Base-by-base conservation (phyloP, 2,329 filamentous ascomycete species). In the Colletotrichum echinochloae region DNA sequence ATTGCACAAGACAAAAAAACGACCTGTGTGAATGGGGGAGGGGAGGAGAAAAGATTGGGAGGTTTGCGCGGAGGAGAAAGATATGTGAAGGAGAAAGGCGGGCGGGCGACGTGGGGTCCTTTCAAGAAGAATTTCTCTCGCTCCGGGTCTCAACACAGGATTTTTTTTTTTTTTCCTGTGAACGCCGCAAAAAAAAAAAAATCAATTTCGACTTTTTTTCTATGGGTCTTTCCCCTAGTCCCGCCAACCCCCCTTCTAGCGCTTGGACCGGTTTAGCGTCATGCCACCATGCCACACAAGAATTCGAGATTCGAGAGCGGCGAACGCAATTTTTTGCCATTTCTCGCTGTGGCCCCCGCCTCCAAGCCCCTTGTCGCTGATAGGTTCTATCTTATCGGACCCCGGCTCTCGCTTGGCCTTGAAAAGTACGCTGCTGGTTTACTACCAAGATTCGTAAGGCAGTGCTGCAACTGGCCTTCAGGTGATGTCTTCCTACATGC, bases 191-290 rank as follows among this genome's bases (percentile, higher is more conserved):
- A 46, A 67, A 72, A 67, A 72, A 71, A 69, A 69, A 72, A 70
- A 66, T 62, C 46, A 70, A 72, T 71, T 73, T 73, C 70, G 71
- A 70, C 70, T 72, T 73, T 73, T 73, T 73, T 71, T 72, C 64
- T 54, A 59, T 41, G 66, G 70, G 66, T 44, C 60, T 37, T 26
- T 44, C 26, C 44, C 55, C 51, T 59, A 39, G 66, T 52, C 66
- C 70, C 70, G 66, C 70, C 65, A 66, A 66, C 60, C 59, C 69
- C 66, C 59, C 60, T 12, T 69, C 65, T 49, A 64, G 60, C 57
- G 64, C 59, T 67, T 44, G 62, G 68, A 62, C 68, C 37, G 44
- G 57, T 30, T 54, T 63, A 59, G 56, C 11, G 51, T 57, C 57
- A 66, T 70, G 52, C 64, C 64, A 70, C 64, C 57, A 66, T 70